Conservation (phyloP, 2,329 filamentous ascomycete genomes). For the Phialophora expanda region DNA sequence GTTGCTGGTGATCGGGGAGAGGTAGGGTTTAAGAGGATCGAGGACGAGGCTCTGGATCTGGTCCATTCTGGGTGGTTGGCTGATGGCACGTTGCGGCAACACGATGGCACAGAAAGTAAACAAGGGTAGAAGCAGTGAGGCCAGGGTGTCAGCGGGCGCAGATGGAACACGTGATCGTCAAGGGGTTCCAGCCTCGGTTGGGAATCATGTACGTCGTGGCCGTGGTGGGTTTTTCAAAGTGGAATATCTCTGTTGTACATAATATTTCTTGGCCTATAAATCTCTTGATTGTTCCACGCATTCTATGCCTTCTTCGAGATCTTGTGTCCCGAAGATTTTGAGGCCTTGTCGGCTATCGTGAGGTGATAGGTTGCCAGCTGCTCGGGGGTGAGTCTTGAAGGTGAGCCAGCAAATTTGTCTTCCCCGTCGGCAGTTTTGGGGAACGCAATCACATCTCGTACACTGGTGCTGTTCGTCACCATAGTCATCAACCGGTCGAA, state of each 20-base stretch:
- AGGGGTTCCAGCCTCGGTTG: constrained; percentile 23
- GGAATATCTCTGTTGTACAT: constrained; percentile 3
- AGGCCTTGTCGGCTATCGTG: constrained; percentile 16
- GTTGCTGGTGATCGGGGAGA: constrained; percentile 72
- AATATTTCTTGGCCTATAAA: background rate
- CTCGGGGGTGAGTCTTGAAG: constrained; percentile 68
- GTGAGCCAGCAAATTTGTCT: constrained; percentile 80
- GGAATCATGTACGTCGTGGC: background rate
- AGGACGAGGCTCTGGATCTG: constrained; percentile 49
- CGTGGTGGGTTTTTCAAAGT: background rate
- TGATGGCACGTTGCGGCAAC: background rate
- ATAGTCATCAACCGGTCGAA: constrained; percentile 86
- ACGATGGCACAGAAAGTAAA: too few species aligned
- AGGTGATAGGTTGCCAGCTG: constrained; percentile 66
- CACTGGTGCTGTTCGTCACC: constrained; percentile 74
- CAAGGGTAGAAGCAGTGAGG: constrained; percentile 10
- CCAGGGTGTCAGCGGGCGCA: constrained; percentile 21
- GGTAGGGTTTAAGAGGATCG: constrained; percentile 52
- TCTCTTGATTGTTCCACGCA: background rate
- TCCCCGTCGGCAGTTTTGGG: constrained; percentile 92
- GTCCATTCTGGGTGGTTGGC: constrained; percentile 46
- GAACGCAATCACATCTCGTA: constrained; percentile 94
- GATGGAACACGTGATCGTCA: constrained; percentile 16
- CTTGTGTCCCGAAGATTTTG: background rate
- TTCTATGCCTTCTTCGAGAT: constrained; percentile 13